These are phyloP conservation scores for Stachybotrys chlorohalonatus DNA, from an alignment of 2,329 filamentous ascomycete genomes.

Conservation along the genomic window DNA sequence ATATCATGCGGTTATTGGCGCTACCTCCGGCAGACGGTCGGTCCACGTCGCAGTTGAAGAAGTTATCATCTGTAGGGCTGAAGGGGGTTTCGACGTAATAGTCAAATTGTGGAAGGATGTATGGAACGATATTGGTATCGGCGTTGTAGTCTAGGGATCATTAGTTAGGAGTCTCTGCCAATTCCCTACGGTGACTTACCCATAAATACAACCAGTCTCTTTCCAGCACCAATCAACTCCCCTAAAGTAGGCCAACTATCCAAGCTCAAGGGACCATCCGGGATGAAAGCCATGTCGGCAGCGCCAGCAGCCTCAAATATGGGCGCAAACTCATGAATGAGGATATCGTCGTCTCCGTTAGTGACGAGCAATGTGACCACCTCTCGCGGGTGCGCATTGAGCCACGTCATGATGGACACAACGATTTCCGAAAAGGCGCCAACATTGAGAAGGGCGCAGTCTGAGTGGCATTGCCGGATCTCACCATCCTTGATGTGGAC, in stretches of 20 bases:
- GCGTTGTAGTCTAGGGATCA: slow-evolving; percentile 47
- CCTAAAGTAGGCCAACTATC: slow-evolving; percentile 62
- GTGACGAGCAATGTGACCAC: slow-evolving; percentile 56
- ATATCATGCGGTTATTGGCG: slow-evolving; percentile 14
- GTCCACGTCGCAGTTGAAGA: slow-evolving; percentile 57
- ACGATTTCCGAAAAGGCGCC: slow-evolving; percentile 49
- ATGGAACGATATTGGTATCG: slow-evolving; percentile 42
- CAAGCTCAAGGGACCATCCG: slow-evolving; percentile 29
- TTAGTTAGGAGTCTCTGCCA: neutral
- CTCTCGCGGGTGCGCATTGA: slow-evolving; percentile 49
- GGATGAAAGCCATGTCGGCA: slow-evolving; percentile 45
- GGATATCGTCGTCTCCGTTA: slow-evolving; percentile 46
- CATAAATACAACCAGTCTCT: slow-evolving; percentile 62
- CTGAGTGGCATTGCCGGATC: slow-evolving; percentile 56
- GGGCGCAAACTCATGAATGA: slow-evolving; percentile 43
- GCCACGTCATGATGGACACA: slow-evolving; percentile 48
- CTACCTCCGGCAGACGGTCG: slow-evolving; percentile 37
- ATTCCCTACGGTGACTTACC: slow-evolving; percentile 28
- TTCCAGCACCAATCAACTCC: slow-evolving; percentile 51
- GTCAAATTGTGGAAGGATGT: slow-evolving; percentile 54
- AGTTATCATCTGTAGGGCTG: slow-evolving; percentile 46
- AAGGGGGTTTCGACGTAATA: slow-evolving; percentile 68
- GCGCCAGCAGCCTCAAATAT: slow-evolving; percentile 48
- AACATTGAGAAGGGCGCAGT: slow-evolving; percentile 49
- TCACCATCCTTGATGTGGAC: slow-evolving; percentile 43